Base-by-base conservation (phyloP, 1,284 basidiomycete genomes). In the Amylostereum areolatum region DNA sequence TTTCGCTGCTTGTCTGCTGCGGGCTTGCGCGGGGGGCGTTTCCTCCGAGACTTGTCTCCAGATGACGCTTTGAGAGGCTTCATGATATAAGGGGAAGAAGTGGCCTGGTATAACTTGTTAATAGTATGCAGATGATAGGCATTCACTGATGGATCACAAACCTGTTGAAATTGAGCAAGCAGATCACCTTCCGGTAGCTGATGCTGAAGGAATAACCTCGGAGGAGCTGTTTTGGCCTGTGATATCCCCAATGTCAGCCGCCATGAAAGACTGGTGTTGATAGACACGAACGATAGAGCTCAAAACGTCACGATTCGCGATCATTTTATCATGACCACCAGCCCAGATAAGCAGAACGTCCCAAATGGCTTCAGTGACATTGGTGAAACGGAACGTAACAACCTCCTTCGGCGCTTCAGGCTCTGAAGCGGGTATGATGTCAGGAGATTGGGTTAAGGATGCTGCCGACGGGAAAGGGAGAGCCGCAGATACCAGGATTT, bases 271-370 rank as follows among this genome's bases (percentile, higher is more conserved):
- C 45, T 46, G 35, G 46, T n/a, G 29, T 18, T 35, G 34, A n/a
- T n/a, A 43, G 6, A 12, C 48, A 48, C 60, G 57, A 56, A 80
- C 80, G 52, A 75, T 63, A 39, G 66, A 62, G n/a, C 65, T 56
- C 18, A 83, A 62, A 45, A 66, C 64, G 37, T 62, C 62, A 39
- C 62, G 66, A 61, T 72, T 70, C 55, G 75, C 70, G 50, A 66
- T 66, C 41, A 66, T 65, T 49, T 71, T 74, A 25, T 74, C 68
- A 49, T 73, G 66, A 12, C 73, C 69, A 24, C 82, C 84, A 11
- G 70, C 66, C 85, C 85, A 87, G 24, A 72, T 68, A 25, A 64
- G 62, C 35, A 87, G 60, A 1, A 73, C 69, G 43, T 83, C 80
- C 72, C 75, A 79, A 25, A 85, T 55, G 2, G 66, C 56, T 11